Conservation (phyloP, 306 rosid species). For the Datisca glomerata region DNA sequence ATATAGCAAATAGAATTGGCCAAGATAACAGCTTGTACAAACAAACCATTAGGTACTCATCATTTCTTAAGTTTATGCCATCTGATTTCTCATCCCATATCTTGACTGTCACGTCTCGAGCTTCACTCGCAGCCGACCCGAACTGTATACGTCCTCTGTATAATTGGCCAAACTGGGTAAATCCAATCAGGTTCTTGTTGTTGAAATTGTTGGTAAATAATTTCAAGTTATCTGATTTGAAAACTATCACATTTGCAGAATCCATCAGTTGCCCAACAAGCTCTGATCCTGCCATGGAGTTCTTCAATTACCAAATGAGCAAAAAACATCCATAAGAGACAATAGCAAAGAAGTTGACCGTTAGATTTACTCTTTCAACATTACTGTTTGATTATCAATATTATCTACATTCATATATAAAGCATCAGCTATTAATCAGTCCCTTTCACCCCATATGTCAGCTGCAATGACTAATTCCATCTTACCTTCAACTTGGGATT, state of each 20-base stretch:
- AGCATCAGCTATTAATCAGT: no score
- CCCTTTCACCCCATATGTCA: no score
- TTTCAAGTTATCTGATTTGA: slow-evolving; percentile 32
- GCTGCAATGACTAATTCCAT: no score
- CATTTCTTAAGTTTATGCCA: slow-evolving; percentile 6
- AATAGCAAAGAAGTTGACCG: no score
- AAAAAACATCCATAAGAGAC: no score
- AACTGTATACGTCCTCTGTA: slow-evolving; percentile 33
- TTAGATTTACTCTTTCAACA: no score
- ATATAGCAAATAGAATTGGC: background rate
- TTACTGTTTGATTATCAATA: no score
- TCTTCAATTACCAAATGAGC: no score
- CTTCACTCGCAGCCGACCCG: slow-evolving; percentile 3
- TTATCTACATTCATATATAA: no score
- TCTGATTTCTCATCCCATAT: slow-evolving; percentile 32
- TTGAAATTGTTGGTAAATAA: slow-evolving; percentile 32
- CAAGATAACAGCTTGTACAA: slow-evolving; percentile 10
- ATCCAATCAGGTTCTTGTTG: slow-evolving; percentile 30
- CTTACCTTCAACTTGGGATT: no score
- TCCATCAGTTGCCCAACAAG: slow-evolving; percentile 3
- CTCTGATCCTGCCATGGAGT: slow-evolving; percentile 1
- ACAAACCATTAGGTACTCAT: slow-evolving; percentile 25
- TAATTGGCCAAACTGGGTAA: slow-evolving; percentile 34
- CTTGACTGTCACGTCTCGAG: slow-evolving; percentile 30
- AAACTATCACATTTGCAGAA: slow-evolving; percentile 16